These are phyloP conservation scores for Aspergillus sp. DNA, from an alignment of 2,329 filamentous ascomycete genomes.

Conservation along the genomic window DNA sequence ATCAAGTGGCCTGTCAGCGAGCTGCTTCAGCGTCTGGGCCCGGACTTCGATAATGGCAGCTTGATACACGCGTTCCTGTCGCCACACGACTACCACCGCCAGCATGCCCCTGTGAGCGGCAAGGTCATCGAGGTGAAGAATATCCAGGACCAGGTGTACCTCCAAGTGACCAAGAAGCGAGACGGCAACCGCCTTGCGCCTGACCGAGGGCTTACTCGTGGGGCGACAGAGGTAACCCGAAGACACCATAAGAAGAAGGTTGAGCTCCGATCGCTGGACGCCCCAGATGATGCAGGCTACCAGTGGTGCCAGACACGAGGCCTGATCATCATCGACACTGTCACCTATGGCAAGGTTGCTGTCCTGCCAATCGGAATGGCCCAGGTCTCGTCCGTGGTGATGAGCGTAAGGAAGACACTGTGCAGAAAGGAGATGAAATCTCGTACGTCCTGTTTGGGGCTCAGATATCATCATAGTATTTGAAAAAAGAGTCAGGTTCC, in stretches of 20 bases:
- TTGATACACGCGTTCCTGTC: slow-evolving; percentile 11
- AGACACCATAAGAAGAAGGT: too few relatives aligned
- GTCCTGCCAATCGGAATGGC: slow-evolving; percentile 49
- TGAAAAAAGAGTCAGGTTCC: slow-evolving; percentile 20
- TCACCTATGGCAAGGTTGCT: slow-evolving; percentile 36
- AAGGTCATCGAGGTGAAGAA: slow-evolving; percentile 1
- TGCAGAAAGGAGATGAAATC: slow-evolving; percentile 47
- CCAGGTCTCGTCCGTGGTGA: slow-evolving; percentile 43
- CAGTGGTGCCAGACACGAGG: slow-evolving; percentile 44
- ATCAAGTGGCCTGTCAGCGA: not conserved
- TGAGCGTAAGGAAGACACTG: slow-evolving; percentile 24
- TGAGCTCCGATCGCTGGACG: slow-evolving; percentile 14
- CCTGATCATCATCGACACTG: slow-evolving; percentile 32
- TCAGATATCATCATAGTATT: slow-evolving; percentile 46
- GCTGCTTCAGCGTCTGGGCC: not conserved
- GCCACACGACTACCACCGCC: slow-evolving; percentile 13
- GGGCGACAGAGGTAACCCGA: too few relatives aligned
- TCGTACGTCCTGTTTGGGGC: slow-evolving; percentile 48
- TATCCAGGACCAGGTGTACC: slow-evolving; percentile 4
- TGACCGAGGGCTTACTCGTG: not conserved
- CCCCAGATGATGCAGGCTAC: slow-evolving; percentile 40
- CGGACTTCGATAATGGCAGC: not conserved
- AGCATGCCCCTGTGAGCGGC: slow-evolving; percentile 8
- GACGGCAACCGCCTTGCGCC: not conserved
- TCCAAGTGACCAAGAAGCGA: not conserved